Conservation (phyloP, 768 basidiomycete genomes). For the Tephrocybe rancida region DNA sequence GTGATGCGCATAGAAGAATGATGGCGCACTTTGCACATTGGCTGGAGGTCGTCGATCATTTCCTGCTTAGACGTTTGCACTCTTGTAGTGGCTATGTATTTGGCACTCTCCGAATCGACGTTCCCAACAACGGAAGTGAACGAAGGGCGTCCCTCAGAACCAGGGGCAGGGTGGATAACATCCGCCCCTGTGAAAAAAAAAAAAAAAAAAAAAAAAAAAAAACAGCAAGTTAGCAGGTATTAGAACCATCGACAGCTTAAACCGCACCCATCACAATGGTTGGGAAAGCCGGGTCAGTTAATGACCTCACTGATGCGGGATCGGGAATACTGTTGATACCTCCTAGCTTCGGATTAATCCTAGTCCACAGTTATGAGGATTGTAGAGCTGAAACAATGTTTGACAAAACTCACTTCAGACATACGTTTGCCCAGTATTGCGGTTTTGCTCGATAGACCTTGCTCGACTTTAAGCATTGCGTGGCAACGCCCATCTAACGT, state of each 20-base stretch:
- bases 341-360: conserved; percentile 83
- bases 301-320: conserved; percentile 50
- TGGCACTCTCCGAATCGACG: conserved; percentile 69
- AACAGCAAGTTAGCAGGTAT: too few relatives aligned
- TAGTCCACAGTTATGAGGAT: conserved; percentile 23
- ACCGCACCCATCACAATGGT: conserved; percentile 84
- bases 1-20: neutral
- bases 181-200: conserved; percentile 59
- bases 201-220: neutral
- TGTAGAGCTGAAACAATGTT: neutral
- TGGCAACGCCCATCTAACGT: conserved; percentile 69
- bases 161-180: conserved; percentile 80
- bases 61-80: conserved; percentile 67
- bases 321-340: conserved; percentile 81
- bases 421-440: conserved; percentile 84
- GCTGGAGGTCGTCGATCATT: conserved; percentile 66
- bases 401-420: conserved; percentile 61
- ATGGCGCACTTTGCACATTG: conserved; percentile 58
- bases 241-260: too few relatives aligned
- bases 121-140: conserved; percentile 78
- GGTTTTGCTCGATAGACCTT: conserved; percentile 68
- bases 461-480: conserved; percentile 71
- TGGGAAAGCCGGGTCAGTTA: conserved; percentile 68
- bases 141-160: conserved; percentile 70
- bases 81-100: conserved; percentile 56